Conservation (phyloP, 345 rosid genomes). For the Garcia nutans region DNA sequence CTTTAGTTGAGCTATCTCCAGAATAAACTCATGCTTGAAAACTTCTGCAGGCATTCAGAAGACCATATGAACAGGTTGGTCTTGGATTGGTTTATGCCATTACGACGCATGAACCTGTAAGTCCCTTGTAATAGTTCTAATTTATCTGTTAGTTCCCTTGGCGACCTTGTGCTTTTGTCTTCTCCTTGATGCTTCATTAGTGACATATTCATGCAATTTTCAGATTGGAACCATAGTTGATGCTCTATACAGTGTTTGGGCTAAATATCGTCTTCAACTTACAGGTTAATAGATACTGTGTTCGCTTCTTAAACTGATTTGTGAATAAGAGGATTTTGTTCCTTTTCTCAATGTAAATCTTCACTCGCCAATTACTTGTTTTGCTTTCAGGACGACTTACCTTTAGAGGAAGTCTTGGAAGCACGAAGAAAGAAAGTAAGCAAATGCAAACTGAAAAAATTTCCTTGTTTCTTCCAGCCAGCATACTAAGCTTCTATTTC, state of each 20-base stretch:
- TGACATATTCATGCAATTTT: conserved; percentile 14
- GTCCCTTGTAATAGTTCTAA: conserved; percentile 16
- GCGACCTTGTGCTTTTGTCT: not conserved
- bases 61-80: conserved; percentile 75
- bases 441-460: not conserved
- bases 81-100: conserved; percentile 91
- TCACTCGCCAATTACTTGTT: conserved; percentile 4
- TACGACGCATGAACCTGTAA: conserved; percentile 82
- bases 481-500: not conserved
- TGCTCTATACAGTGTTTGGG: conserved; percentile 76
- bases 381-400: conserved; percentile 64
- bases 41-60: conserved; percentile 79
- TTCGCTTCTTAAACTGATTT: not conserved
- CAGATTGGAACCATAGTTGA: conserved; percentile 74
- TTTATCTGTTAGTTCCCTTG: not conserved
- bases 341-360: not conserved
- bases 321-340: not conserved
- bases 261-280: conserved; percentile 75
- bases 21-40: not conserved
- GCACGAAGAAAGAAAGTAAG: conserved; percentile 64
- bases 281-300: conserved; percentile 49
- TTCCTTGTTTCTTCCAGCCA: not conserved
- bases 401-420: conserved; percentile 65
- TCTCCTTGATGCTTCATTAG: not conserved
- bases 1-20: not conserved